Evolutionary conservation across 768 basidiomycete genomes (phyloP), one percentile per base, ranked within the genome.

Genomic region (Boletus speciosus): DNA sequence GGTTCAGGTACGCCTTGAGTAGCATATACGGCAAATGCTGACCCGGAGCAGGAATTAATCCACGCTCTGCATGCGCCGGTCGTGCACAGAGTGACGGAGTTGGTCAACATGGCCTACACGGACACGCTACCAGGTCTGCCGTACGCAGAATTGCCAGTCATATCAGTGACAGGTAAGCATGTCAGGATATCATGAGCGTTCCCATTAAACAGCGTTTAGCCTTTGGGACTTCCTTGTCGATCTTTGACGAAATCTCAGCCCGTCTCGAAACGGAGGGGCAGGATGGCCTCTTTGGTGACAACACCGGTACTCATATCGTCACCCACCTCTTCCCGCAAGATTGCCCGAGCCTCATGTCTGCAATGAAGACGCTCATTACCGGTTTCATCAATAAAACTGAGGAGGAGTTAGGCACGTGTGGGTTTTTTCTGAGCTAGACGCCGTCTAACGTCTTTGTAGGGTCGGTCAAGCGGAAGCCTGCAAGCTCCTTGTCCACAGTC

Each of bases 271-370:
- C 55, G 21, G 62, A 62, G 48, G 63, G 54, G 15, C 57, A 52
- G 16, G 62, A 71, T 37, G 62, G 44, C 12, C 66, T 62, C 25
- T 54, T 71, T 44, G 66, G 55, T 36, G 52, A 51, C 25, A 31
- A 51, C 46, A 43, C 35, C 38, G 39, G 65, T 16, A 47, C 44
- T 34, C 65, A 69, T 62, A 66, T 70, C 1, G 71, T 79, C 16
- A 70, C 71, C 5, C 84, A 85, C 61, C 66, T 89, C 9, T 77
- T 82, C 57, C 80, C 85, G 2, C 72, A 73, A 32, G 85, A 89
- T 50, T 83, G 82, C 51, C 57, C 73, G 1, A 88, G 75, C 46
- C 48, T 87, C 23, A 62, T 71, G 11, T 67, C 73, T 8, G 74
- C 77, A 27, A 85, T 89, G 78, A 84, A 78, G 52, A 60, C 71